Evolutionary conservation across 306 rosid species (phyloP).

Genomic region (Vicia sativa): DNA sequence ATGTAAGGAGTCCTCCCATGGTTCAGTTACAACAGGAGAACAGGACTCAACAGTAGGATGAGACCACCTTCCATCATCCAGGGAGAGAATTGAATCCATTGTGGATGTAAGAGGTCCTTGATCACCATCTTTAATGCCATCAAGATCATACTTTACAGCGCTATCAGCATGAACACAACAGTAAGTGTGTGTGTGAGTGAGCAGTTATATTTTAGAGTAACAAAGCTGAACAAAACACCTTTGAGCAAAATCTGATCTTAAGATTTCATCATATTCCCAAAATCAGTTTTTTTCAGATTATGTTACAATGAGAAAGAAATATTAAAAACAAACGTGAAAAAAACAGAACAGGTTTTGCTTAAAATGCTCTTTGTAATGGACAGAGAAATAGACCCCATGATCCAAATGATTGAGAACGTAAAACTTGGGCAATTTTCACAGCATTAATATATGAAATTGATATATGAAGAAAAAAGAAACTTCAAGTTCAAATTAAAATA

Average conservation of each 20-base stretch:
- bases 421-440: conserved; percentile 29
- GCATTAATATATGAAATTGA: conserved; percentile 8
- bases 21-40: conserved; percentile 53
- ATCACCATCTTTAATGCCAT: conserved; percentile 62
- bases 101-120: conserved; percentile 57
- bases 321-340: not conserved
- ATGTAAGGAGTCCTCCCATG: conserved; percentile 65
- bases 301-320: conserved; percentile 29
- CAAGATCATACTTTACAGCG: conserved; percentile 67
- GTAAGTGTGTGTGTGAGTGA: conserved; percentile 26
- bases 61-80: conserved; percentile 85
- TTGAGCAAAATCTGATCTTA: conserved; percentile 7
- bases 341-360: not conserved
- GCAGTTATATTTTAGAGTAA: conserved; percentile 38
- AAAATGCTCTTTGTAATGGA: conserved; percentile 23
- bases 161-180: conserved; percentile 53
- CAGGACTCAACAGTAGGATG: conserved; percentile 55
- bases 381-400: conserved; percentile 20
- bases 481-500: conserved; percentile 28
- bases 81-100: conserved; percentile 85
- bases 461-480: conserved; percentile 19
- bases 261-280: conserved; percentile 20
- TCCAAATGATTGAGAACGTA: conserved; percentile 18
- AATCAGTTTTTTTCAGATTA: conserved; percentile 4
- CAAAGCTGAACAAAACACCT: conserved; percentile 27